Base-by-base conservation (phyloP, 2,329 filamentous ascomycete genomes). In the Beauveria scarabaeidicola region DNA sequence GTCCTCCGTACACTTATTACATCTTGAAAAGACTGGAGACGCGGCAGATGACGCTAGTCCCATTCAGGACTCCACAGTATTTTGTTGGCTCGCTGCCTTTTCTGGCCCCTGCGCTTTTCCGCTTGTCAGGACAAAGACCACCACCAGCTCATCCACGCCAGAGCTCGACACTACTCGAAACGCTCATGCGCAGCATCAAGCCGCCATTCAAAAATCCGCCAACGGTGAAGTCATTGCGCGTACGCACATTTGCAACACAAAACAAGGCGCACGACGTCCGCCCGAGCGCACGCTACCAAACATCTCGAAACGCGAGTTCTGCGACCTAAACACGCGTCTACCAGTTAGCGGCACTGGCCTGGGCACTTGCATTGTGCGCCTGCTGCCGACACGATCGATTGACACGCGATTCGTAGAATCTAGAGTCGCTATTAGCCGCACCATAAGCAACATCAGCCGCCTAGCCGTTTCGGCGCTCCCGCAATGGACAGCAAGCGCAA, bases 401-500 rank as follows among this genome's bases (percentile, higher is more conserved):
- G 41, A 13, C 50, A 29, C 23, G 41, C 50, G 41, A 29, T 59
- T n/a, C 17, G 1, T 6, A 5, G n/a, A 19, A 23, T 17, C 21
- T 7, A 17, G 9, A 53, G 21, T 52, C 50, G 50, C 41, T 19
- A 17, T 21, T 17, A 3, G 15, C 11, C 21, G 32, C 25, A 48
- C 13, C 5, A n/a, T 17, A 43, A 17, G 6, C 25, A 10, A 11
- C 36, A 1, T 17, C n/a, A 21, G 25, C 41, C 19, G 29, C 43
- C 17, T 21, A 10, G 41, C 29, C 41, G 57, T 27, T 40, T 48
- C 17, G 32, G 41, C 41, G 29, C 57, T 32, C 27, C 63, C 64
- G 71, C 63, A 51, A 84, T 84, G 81, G 81, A 84, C 64, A 75
- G 74, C 69, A 84, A 84, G 73, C 78, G 81, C 64, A 84, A 83